Base-by-base conservation (phyloP, 371 early-diverging fungal species). In the Basidiobolus meristosporus region DNA sequence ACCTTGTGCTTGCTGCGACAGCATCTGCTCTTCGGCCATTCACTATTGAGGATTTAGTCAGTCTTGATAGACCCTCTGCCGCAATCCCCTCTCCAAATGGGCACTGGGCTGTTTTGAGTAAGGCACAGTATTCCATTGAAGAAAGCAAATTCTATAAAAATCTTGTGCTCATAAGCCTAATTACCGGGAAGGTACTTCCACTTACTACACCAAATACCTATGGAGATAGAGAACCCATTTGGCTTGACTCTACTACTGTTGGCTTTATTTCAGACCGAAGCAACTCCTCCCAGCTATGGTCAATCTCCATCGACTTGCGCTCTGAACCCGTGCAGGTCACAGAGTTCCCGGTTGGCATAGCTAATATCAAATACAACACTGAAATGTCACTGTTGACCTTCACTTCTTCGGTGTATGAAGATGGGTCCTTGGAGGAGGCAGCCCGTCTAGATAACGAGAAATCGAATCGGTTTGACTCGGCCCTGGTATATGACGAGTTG, bases 401-500 rank as follows among this genome's bases (percentile, higher is more conserved):
- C 43, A 60, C 65, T 7, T 68, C 73, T 9, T 42, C 53, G 33
- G 70, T 72, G 10, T 69, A 68, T 33, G 42, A 48, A 5, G 61
- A 54, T 4, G 63, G 57, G 5, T 44, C 61, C 2, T 44, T 73
- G 17, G 55, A 65, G 7, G 58, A 56, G 31, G 54, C 69, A 32
- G 51, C 59, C 36, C 41, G 50, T 36, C 65, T 65, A 26, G 52
- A 57, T 14, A 43, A 67, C 17, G 41, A 50, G 14, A 6, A 16
- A n/a, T 26, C 36, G 12, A 43, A 31, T 12, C 11, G n/a, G 7
- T 31, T 44, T 20, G 72, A 72, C 38, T 59, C 63, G 0, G 70
- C 57, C 10, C 20, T 65, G 17, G 68, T 61, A 6, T 73, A 54
- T 53, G 74, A 77, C 38, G 42, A 63, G 7, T 53, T 80, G 28